phyloP scores from a whole-genome alignment of 176 grass and related monocot species.

The Musa schizocarpa region DNA sequence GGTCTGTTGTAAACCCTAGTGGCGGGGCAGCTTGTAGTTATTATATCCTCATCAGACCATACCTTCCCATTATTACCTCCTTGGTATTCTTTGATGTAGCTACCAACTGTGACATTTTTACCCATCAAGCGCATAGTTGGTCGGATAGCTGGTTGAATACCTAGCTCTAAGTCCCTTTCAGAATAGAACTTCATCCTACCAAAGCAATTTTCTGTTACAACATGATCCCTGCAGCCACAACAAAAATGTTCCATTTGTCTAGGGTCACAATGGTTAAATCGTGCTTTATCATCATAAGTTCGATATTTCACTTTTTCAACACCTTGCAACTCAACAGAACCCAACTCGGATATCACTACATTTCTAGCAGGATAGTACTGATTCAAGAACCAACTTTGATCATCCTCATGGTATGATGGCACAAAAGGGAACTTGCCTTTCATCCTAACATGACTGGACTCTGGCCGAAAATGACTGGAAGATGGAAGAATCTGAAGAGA shows the following conservation, averaged over 20 bases:
- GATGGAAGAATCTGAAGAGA: constrained; percentile 23
- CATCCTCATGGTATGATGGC: constrained; percentile 35
- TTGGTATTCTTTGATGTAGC: constrained; percentile 27
- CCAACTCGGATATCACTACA: constrained; percentile 25
- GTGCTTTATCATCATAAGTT: constrained; percentile 20
- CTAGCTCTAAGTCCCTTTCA: constrained; percentile 29
- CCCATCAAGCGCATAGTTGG: constrained; percentile 88
- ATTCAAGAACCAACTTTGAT: constrained; percentile 35
- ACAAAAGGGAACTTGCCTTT: constrained; percentile 29
- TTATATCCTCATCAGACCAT: constrained; percentile 25
- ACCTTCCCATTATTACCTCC: constrained; percentile 29
- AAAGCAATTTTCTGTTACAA: constrained; percentile 22
- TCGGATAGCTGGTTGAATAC: constrained; percentile 28
- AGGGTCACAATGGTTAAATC: constrained; percentile 15
- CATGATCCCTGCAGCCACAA: constrained; percentile 22
- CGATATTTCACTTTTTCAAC: constrained; percentile 44
- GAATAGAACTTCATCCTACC: constrained; percentile 18
- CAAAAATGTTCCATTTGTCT: constrained; percentile 17
- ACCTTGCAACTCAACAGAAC: constrained; percentile 42
- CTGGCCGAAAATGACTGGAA: constrained; percentile 24
- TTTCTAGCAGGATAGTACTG: constrained; percentile 17
- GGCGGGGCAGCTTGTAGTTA: constrained; percentile 8
- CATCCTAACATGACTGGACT: constrained; percentile 21
- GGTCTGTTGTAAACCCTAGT: constrained; percentile 7
- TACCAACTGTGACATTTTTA: constrained; percentile 73